Evolutionary conservation across 495 filamentous ascomycete genomes (phyloP), one percentile per base, ranked within the genome.

Genomic region (Neurospora hispaniola): DNA sequence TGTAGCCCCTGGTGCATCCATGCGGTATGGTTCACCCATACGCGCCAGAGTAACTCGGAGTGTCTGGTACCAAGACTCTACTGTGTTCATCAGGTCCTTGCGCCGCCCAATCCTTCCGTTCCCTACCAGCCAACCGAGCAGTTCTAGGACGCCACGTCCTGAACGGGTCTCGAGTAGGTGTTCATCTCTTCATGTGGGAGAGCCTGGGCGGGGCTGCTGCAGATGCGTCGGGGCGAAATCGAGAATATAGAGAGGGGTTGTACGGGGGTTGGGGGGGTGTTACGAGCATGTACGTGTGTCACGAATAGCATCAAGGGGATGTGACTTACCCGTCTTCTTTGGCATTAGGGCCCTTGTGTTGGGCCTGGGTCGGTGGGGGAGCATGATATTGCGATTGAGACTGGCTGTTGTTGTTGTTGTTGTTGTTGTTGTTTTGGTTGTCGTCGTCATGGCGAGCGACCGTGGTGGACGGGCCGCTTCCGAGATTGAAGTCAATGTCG

Each of bases 301-400:
- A 79, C 70, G 35, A 68, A 40, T 70, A 42, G 69, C 46, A 73
- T 42, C 42, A 74, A 73, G 73, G 79, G 77, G 79, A 77, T 76
- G 69, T 23, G 69, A 94, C 96, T 97, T 91, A 99, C 96, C 96
- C 96, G 80, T 99, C 96, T 89, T 99, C 96, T 83, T 98, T 98
- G 70, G 97, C 94, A 76, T 93, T 82, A 78, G 92, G 78, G 81
- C 89, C 78, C 79, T 83, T 80, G 38, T 78, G 73, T n/a, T 79
- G 73, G 9, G 75, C 41, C 2, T 74, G 69, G 11, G 74, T 70
- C 12, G 72, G 70, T 10, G 77, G 74, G 0, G 78, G 73, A 2
- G 77, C 76, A 62, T 80, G 79, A 70, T 79, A 82, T 35, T 62
- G 54, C 54, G 54, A 62, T 27, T 8, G 69, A 46, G 2, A 78